Conservation (phyloP, 345 rosid species). For the Zanthoxylum bungeanum region DNA sequence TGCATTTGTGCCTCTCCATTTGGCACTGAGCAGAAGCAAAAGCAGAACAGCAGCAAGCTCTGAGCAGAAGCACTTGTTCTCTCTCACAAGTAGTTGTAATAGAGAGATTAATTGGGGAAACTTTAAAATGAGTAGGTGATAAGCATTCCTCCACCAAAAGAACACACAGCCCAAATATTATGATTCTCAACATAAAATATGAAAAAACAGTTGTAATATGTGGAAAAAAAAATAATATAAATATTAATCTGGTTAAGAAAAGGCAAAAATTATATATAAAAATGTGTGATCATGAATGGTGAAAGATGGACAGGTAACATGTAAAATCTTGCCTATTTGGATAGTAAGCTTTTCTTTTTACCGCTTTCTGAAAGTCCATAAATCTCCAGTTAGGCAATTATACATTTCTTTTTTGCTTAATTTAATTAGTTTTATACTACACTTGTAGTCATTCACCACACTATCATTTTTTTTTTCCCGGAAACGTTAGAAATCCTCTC, state of each 20-base stretch:
- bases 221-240: background rate
- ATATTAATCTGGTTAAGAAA: background rate
- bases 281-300: conserved; percentile 26
- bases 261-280: conserved; percentile 7
- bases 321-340: conserved; percentile 51
- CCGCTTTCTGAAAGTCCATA: conserved; percentile 5
- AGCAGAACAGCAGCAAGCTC: conserved; percentile 16
- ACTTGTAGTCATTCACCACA: background rate
- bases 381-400: conserved; percentile 7
- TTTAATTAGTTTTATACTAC: background rate
- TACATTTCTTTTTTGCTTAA: background rate
- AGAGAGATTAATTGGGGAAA: conserved; percentile 37
- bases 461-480: no score
- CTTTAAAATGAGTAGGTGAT: conserved; percentile 94
- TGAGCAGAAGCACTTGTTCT: conserved; percentile 14
- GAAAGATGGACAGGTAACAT: conserved; percentile 35
- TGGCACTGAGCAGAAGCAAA: conserved; percentile 13
- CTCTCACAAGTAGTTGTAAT: conserved; percentile 9
- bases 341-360: conserved; percentile 21
- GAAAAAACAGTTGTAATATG: conserved; percentile 26
- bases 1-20: conserved; percentile 85
- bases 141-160: conserved; percentile 82
- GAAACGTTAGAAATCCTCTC: no score
- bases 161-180: conserved; percentile 43
- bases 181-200: conserved; percentile 32